Evolutionary conservation across 495 filamentous ascomycete genomes (phyloP), one percentile per base, ranked within the genome.

Genomic region (Hyaloscypha variabilis): DNA sequence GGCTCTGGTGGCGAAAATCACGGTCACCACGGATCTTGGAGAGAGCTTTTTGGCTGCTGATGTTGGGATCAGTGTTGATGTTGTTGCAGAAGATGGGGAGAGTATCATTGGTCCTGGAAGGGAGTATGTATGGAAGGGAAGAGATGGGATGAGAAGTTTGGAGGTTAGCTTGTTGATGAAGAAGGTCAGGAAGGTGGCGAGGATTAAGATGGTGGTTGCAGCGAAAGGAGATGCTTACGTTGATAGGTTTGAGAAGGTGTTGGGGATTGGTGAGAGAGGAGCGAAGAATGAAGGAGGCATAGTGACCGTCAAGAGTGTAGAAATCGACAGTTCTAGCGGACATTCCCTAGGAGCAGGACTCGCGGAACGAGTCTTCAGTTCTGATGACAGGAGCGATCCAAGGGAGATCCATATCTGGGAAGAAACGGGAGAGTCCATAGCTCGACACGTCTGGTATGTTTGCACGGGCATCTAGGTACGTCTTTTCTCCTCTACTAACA

Each of bases 401-500:
- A 50, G 24, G 23, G 30, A 63, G 17, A 31, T 73, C 21, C 25
- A 51, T 8, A 85, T 97, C 24, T 90, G 90, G 79, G 95, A 99
- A 71, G 94, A 98, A 65, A 93, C 93, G 2, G 94, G 94, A 8
- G 93, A 98, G 73, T 97, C 91, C 73, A 97, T 99, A 70, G 94
- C 94, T 19, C 84, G 93, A 19, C 95, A 99, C 76, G 87, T 98
- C 54, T 99, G 95, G 95, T 94, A 88, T 75, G 81, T 71, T 26
- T 79, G 80, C 6, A 66, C 51, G n/a, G 80, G 5, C 55, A 71
- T 62, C 68, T 65, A 68, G 30, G 67, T 69, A 34, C 58, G 57
- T 8, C 51, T 14, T 60, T 56, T 24, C 53, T 59, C 26, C n/a
- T 29, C 49, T 8, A 63, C 67, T 66, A 61, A 65, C 58, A 55